Base-by-base conservation (phyloP, 805 yeast genomes). In the Brettanomyces anomalus region DNA sequence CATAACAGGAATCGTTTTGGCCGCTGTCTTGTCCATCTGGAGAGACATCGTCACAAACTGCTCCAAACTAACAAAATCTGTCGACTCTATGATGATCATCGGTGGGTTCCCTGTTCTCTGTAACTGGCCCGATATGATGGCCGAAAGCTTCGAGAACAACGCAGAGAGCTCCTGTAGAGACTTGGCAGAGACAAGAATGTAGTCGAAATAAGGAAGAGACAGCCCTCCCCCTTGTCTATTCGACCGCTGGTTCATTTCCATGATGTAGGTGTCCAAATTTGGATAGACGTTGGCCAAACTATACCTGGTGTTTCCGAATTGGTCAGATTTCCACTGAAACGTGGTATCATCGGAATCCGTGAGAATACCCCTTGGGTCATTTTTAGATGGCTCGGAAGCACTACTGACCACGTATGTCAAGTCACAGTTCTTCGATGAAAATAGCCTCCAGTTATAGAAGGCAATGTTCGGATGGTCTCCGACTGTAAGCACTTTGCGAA, bases 41-140 rank as follows among this genome's bases (percentile, higher is more conserved):
- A 52, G 53, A 28, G 61, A 61, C 58, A 75, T 64, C 49, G 65
- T 68, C 33, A 49, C 71, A 55, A 82, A 82, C 6, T 85, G 83
- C 57, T 84, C 90, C 41, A 84, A 58, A 57, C 81, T 81, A 44
- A 84, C 75, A 55, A 74, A 83, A 4, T 86, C 85, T 2, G 86
- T 76, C 39, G 80, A 73, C 61, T 84, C 94, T 32, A 84, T 63
- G 20, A 83, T 63, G 3, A 84, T 62, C 30, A 78, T 64, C 20
- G 87, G 71, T 47, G 57, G 58, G 18, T 43, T 39, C 4, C 47
- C 37, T 3, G 34, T 14, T 14, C 15, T 10, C 14, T n/a, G 20
- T 4, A 52, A 16, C 42, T 58, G 61, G 14, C 36, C 24, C 40
- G 61, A 62, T 32, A 74, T 48, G 20, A 69, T 46, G 0, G 68